Percentiles rank a stretch among this genome's conserved stretches.
phyloP scores from a whole-genome alignment of 192 early-diverging fungal species.

The Entomortierella lignicola region DNA sequence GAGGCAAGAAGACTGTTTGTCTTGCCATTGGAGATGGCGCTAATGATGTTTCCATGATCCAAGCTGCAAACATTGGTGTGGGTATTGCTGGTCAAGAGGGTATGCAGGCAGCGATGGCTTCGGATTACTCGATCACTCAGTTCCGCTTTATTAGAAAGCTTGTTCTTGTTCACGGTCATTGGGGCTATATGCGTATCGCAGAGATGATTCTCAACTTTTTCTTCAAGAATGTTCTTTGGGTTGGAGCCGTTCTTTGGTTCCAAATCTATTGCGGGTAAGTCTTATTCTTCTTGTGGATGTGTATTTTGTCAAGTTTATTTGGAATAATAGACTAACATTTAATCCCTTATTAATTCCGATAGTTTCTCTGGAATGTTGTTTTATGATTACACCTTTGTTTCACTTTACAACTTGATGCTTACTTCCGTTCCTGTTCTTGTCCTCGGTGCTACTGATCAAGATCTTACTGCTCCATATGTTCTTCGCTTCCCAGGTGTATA shows the following conservation, averaged over 20 bases:
- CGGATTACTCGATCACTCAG: constrained; percentile 93
- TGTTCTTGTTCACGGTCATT: constrained; percentile 93
- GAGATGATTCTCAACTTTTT: constrained; percentile 95
- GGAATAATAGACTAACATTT: not conserved
- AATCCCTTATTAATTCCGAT: not conserved
- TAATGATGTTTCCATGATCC: constrained; percentile 98
- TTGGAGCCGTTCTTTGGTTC: constrained; percentile 93
- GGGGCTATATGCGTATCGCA: constrained; percentile 89
- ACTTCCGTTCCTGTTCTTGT: constrained; percentile 76
- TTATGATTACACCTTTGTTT: constrained; percentile 92
- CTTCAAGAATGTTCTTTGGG: constrained; percentile 96
- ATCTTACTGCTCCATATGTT: constrained; percentile 68
- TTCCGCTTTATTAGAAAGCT: constrained; percentile 91
- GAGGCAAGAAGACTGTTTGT: constrained; percentile 74
- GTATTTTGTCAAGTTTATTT: no score
- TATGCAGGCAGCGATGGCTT: constrained; percentile 92
- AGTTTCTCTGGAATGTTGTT: constrained; percentile 90
- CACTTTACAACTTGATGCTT: constrained; percentile 87
- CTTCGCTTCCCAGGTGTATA: constrained; percentile 78
- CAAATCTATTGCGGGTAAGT: constrained; percentile 88
- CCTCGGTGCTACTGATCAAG: constrained; percentile 76
- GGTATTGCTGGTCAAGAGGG: constrained; percentile 86
- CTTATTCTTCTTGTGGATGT: no score
- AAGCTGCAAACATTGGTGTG: constrained; percentile 90
- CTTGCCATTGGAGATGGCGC: constrained; percentile 82